Conservation (phyloP, 805 yeast genomes). For the Candida glaebosa region DNA sequence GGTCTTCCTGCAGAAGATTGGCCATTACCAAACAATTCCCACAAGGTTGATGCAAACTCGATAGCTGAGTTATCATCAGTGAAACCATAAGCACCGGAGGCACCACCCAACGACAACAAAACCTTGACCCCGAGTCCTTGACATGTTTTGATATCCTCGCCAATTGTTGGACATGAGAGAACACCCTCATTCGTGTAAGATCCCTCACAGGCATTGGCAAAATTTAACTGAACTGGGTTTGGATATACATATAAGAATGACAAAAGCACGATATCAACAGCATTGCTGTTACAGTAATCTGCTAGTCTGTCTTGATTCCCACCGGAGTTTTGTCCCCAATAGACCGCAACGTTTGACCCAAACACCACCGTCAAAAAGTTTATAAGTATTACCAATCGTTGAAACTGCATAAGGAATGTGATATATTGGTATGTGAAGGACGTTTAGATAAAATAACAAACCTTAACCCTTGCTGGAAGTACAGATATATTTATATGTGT, state of each 20-base stretch:
- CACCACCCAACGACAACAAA: slow-evolving; percentile 66
- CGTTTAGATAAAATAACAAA: background rate
- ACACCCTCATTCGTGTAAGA: slow-evolving; percentile 38
- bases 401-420: slow-evolving; percentile 3
- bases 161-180: slow-evolving; percentile 41
- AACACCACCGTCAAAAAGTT: slow-evolving; percentile 6
- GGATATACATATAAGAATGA: slow-evolving; percentile 71
- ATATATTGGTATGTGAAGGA: background rate
- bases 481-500: background rate
- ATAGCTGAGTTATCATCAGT: slow-evolving; percentile 47
- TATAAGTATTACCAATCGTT: slow-evolving; percentile 1
- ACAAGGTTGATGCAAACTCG: slow-evolving; percentile 43
- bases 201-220: slow-evolving; percentile 50
- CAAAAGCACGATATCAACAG: slow-evolving; percentile 68
- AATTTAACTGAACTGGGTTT: slow-evolving; percentile 19
- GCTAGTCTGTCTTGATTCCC: slow-evolving; percentile 33
- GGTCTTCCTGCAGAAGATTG: slow-evolving; percentile 35
- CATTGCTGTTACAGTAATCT: slow-evolving; percentile 61
- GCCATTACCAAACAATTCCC: slow-evolving; percentile 41
- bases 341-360: slow-evolving; percentile 18
- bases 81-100: slow-evolving; percentile 40
- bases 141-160: slow-evolving; percentile 67
- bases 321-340: slow-evolving; percentile 29
- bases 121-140: slow-evolving; percentile 78
- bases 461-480: background rate